phyloP scores from a whole-genome alignment of 2,329 filamentous ascomycete genomes.

The Cryphonectria japonica region DNA sequence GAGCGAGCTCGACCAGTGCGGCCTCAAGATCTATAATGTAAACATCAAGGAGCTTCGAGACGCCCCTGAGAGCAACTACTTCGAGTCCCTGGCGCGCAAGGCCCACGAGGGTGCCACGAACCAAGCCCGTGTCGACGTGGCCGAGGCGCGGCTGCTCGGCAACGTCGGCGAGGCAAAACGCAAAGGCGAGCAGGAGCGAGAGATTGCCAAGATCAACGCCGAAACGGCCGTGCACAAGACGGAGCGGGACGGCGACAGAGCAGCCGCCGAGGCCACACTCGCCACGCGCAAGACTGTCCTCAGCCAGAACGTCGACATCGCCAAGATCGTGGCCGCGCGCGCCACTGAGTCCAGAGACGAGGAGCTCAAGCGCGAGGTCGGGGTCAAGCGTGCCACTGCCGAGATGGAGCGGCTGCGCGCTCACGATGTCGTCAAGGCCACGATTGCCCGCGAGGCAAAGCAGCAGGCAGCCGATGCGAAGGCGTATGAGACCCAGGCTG shows the following conservation, averaged over 20 bases:
- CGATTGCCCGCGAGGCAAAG: slow-evolving; percentile 67
- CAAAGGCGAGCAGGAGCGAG: slow-evolving; percentile 79
- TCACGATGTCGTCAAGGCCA: slow-evolving; percentile 76
- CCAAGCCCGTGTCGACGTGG: slow-evolving; percentile 72
- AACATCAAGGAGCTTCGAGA: slow-evolving; percentile 90
- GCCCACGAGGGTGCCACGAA: slow-evolving; percentile 85
- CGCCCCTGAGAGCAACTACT: slow-evolving; percentile 80
- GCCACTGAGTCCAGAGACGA: slow-evolving; percentile 77
- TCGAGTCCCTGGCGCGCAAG: slow-evolving; percentile 79
- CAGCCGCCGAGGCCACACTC: slow-evolving; percentile 75
- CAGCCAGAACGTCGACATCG: slow-evolving; percentile 73
- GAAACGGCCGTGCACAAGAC: slow-evolving; percentile 85
- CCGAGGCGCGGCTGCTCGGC: slow-evolving; percentile 66
- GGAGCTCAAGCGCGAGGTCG: slow-evolving; percentile 77
- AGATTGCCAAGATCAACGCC: slow-evolving; percentile 86
- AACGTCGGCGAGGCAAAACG: slow-evolving; percentile 79
- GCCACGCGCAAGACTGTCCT: slow-evolving; percentile 74
- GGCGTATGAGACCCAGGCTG: slow-evolving; percentile 67
- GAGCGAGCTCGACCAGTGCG: slow-evolving; percentile 79
- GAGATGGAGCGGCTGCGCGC: slow-evolving; percentile 82
- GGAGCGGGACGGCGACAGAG: slow-evolving; percentile 59
- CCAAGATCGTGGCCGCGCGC: slow-evolving; percentile 73
- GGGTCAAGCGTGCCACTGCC: slow-evolving; percentile 76
- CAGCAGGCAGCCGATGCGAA: slow-evolving; percentile 70
- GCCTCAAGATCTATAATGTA: slow-evolving; percentile 70